Conservation (phyloP, 139 green algal species). For the Chlorella sorokiniana region DNA sequence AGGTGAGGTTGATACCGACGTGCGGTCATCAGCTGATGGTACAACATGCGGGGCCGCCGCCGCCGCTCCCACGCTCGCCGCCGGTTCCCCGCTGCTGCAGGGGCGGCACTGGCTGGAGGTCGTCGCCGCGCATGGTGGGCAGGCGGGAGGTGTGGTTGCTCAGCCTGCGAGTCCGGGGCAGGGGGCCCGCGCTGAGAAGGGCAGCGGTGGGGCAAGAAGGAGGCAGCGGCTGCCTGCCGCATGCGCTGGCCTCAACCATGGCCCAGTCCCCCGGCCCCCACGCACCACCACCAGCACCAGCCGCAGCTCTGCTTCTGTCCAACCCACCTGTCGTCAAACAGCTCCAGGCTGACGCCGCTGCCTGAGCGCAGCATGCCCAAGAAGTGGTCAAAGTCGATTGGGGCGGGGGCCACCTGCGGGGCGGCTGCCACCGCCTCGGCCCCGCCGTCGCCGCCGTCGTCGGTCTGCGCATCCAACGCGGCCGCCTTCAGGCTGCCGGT, state of each 20-base stretch:
- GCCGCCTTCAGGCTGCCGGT: neutral
- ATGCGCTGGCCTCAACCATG: neutral
- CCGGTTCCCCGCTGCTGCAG: neutral
- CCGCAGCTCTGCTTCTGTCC: neutral
- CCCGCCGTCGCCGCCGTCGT: neutral
- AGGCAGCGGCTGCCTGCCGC: neutral
- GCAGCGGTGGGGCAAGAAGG: neutral
- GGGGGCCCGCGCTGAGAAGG: neutral
- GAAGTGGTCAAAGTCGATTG: conserved; percentile 34
- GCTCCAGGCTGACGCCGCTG: neutral
- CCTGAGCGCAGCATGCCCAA: conserved; percentile 10
- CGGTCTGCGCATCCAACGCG: neutral
- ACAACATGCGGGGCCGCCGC: neutral
- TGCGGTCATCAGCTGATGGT: neutral
- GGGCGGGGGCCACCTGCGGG: neutral
- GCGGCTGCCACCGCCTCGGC: neutral
- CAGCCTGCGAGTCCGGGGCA: neutral
- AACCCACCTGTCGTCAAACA: conserved; percentile 38
- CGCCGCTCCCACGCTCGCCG: neutral
- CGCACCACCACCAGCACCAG: neutral
- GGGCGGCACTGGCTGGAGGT: neutral
- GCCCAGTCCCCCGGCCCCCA: too few relatives aligned
- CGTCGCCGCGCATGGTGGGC: neutral
- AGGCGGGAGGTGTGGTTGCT: conserved; percentile 8
- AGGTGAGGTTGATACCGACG: neutral